phyloP scores from a whole-genome alignment of 495 filamentous ascomycete species.

The Thermothielavioides terrestris region DNA sequence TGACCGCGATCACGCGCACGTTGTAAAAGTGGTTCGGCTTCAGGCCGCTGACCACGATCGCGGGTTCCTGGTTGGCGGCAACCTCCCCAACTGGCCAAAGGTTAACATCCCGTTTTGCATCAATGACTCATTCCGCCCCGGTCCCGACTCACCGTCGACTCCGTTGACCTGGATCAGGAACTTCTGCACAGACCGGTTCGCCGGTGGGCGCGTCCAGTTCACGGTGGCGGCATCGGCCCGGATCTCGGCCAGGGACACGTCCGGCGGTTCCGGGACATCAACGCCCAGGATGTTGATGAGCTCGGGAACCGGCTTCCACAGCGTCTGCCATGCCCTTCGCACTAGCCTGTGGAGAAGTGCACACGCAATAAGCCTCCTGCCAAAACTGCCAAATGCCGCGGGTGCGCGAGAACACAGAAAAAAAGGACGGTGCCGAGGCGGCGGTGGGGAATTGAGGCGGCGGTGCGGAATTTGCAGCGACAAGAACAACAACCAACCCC shows the following conservation, averaged over 20 bases:
- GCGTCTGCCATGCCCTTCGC: conserved; percentile 72
- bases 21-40: conserved; percentile 84
- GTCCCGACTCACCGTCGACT: conserved; percentile 59
- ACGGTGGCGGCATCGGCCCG: conserved; percentile 79
- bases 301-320: conserved; percentile 81
- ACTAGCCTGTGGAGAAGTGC: conserved; percentile 59
- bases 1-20: conserved; percentile 81
- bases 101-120: conserved; percentile 13
- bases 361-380: conserved; percentile 9
- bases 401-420: too few relatives aligned
- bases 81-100: conserved; percentile 67
- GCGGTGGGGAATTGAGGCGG: neutral
- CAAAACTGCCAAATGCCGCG: neutral
- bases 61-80: conserved; percentile 67
- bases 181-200: conserved; percentile 69
- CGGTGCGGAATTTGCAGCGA: neutral
- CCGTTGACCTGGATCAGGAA: conserved; percentile 91
- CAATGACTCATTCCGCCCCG: neutral
- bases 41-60: conserved; percentile 78
- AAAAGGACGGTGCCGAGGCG: neutral
- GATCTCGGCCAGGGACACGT: conserved; percentile 87
- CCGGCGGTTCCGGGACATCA: conserved; percentile 82
- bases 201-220: conserved; percentile 77
- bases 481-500: neutral
- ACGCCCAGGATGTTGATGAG: conserved; percentile 84